Evolutionary conservation across 2,329 filamentous ascomycete species (phyloP).

Genomic region (Paecilomyces sp.): DNA sequence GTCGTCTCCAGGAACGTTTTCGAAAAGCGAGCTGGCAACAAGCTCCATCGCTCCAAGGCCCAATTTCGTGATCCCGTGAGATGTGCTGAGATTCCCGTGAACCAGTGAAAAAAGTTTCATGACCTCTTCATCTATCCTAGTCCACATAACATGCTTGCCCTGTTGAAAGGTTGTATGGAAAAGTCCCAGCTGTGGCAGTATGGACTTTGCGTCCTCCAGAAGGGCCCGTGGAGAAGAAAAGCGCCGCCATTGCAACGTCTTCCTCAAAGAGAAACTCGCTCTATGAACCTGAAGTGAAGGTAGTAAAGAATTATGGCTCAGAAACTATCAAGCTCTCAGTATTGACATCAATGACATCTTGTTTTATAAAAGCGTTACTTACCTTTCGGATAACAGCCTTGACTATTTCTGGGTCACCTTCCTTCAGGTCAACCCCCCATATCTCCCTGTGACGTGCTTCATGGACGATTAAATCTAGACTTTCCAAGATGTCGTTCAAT

Average conservation of each 20-base stretch:
- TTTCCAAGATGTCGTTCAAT: neutral
- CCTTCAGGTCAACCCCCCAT: neutral
- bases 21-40: neutral
- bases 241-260: conserved; percentile 2
- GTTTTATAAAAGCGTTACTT: neutral
- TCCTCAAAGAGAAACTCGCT: conserved; percentile 1
- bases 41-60: conserved; percentile 3
- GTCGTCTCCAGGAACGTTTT: neutral
- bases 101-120: conserved; percentile 1
- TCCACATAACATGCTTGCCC: conserved; percentile 1
- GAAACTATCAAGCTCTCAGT: conserved; percentile 2
- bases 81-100: neutral
- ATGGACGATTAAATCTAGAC: neutral
- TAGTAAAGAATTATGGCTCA: neutral
- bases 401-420: neutral
- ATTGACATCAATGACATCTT: neutral
- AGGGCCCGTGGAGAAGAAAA: neutral
- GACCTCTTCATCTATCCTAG: conserved; percentile 1
- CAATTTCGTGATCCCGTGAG: neutral
- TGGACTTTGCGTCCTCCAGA: neutral
- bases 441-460: neutral
- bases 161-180: neutral
- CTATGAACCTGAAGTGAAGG: conserved; percentile 1
- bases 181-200: neutral
- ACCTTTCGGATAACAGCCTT: neutral